A percentile compares a stretch with the other conserved stretches of the same genome.
These are phyloP conservation scores for Calycina herbarum DNA, from an alignment of 2,329 filamentous ascomycete genomes.

Conservation along the genomic window DNA sequence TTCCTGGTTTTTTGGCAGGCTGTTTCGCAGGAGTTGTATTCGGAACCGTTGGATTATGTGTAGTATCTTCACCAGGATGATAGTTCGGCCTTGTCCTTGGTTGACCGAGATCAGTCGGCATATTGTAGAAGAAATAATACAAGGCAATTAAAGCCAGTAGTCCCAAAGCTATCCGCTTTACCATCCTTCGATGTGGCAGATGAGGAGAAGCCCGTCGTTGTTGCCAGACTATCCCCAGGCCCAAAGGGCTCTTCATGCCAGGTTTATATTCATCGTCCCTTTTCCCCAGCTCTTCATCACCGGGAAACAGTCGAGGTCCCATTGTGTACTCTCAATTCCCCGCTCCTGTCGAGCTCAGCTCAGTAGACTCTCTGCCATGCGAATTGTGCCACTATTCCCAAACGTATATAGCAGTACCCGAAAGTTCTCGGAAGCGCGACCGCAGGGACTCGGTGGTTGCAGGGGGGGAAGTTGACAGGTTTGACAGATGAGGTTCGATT, in stretches of 20 bases:
- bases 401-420: background rate
- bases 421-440: background rate
- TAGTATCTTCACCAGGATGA: conserved; percentile 28
- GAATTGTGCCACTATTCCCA: conserved; percentile 6
- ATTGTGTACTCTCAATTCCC: conserved; percentile 32
- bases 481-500: background rate
- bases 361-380: conserved; percentile 26
- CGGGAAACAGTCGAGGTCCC: conserved; percentile 45
- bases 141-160: conserved; percentile 51
- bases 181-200: conserved; percentile 53
- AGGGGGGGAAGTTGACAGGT: background rate
- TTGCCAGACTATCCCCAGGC: conserved; percentile 37
- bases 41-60: background rate
- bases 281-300: conserved; percentile 64
- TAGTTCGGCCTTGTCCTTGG: conserved; percentile 39
- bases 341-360: conserved; percentile 30
- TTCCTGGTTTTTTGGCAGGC: conserved; percentile 26
- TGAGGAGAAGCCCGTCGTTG: conserved; percentile 42
- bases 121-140: conserved; percentile 65
- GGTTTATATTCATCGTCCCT: conserved; percentile 61
- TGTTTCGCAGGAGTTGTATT: conserved; percentile 16
- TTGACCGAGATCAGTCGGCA: conserved; percentile 51
- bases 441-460: background rate
- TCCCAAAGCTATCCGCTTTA: conserved; percentile 53
- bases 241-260: conserved; percentile 32